These are phyloP conservation scores for Ustilago vetiveriae DNA, from an alignment of 1,284 basidiomycete genomes.

Conservation along the genomic window DNA sequence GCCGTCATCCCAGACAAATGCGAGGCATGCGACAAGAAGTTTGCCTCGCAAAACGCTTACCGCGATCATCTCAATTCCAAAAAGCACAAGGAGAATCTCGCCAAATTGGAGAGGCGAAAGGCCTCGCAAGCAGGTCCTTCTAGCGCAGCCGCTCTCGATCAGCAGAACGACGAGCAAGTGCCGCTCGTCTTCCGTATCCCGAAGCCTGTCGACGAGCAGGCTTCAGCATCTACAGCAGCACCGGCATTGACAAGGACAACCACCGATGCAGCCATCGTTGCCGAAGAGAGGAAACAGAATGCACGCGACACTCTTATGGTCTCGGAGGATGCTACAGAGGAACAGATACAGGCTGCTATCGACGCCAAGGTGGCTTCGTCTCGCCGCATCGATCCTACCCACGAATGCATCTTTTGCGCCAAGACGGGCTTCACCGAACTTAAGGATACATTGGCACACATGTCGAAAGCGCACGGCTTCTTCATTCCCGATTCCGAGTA, in stretches of 20 bases:
- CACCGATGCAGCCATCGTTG: constrained; percentile 16
- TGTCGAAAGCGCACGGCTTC: constrained; percentile 88
- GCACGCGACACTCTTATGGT: constrained; percentile 39
- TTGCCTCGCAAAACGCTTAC: constrained; percentile 89
- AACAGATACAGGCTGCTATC: constrained; percentile 59
- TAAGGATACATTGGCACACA: constrained; percentile 81
- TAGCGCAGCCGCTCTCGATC: not conserved
- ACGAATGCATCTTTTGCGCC: constrained; percentile 80
- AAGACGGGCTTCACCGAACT: constrained; percentile 72
- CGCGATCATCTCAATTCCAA: constrained; percentile 86
- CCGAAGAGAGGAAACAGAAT: constrained; percentile 33
- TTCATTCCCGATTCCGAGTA: constrained; percentile 95
- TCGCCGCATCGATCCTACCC: constrained; percentile 55
- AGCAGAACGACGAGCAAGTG: constrained; percentile 20
- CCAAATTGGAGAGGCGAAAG: constrained; percentile 68
- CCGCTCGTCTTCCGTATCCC: constrained; percentile 46
- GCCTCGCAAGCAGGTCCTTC: constrained; percentile 2
- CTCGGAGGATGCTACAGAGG: constrained; percentile 53
- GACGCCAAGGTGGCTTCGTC: constrained; percentile 60
- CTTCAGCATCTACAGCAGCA: constrained; percentile 4
- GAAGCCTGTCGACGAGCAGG: constrained; percentile 12
- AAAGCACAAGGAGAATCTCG: constrained; percentile 85
- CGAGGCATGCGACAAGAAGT: constrained; percentile 77
- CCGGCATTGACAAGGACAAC: constrained; percentile 6
- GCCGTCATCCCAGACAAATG: constrained; percentile 31